Evolutionary conservation across 2,329 filamentous ascomycete species (phyloP), one percentile per base, ranked within the genome.

Genomic region (Pseudocercospora cruenta): DNA sequence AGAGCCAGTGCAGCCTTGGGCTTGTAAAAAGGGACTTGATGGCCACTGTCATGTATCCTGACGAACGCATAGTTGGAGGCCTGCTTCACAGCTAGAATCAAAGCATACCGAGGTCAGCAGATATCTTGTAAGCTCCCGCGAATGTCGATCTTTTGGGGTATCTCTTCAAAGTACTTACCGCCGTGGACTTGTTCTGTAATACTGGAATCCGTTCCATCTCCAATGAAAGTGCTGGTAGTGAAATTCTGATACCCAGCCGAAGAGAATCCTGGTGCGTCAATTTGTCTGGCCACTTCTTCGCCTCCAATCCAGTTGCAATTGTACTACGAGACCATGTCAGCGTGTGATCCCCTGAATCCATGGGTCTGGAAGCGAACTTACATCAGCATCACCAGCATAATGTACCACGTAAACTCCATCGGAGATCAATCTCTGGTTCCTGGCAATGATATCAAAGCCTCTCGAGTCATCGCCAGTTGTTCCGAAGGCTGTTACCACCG

Each of bases 11-110:
- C 75, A 12, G 79, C 81, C 3, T 70, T 21, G 33, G 83, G 76
- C 3, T 86, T 85, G 73, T 87, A 87, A 73, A 85, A 86, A 0
- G 84, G 85, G 1, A 84, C 82, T 71, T 83, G 80, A 62, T 84
- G 83, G 3, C 83, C 82, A 7, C 78, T 76, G 64, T 84, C 81
- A 73, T 82, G 84, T 68, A 86, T 78, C 24, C 85, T 78, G 6
- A 81, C 78, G 72, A 85, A 85, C 54, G 79, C 81, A 74, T 83
- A 86, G 62, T 80, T 80, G 16, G 80, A 84, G 4, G 80, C 77
- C 74, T 87, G 85, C 73, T 81, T 83, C 21, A 84, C 82, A 70
- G 85, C 82, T 43, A 43, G n/a, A 43, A 9, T n/a, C 6, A 6
- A 43, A 43, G 39, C 39, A 43, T 14, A 43, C 14, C 5, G 16